Percentiles rank a stretch among this genome's conserved stretches.
phyloP scores from a whole-genome alignment of 2,329 filamentous ascomycete species.

The Calonectria honghensis region DNA sequence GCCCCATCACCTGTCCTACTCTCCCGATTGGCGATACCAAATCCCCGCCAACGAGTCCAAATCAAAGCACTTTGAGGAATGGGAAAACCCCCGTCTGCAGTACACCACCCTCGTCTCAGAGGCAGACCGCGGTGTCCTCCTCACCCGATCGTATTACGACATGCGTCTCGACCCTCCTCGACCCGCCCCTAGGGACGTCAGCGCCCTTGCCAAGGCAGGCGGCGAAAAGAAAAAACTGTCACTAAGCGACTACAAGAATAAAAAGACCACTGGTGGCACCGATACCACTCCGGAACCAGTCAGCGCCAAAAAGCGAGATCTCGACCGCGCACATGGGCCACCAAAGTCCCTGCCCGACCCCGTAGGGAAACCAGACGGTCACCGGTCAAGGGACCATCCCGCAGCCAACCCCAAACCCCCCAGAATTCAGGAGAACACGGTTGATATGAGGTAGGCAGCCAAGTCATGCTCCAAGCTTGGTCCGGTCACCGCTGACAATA shows the following conservation, averaged over 20 bases:
- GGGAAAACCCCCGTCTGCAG: constrained; percentile 70
- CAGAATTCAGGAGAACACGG: constrained; percentile 54
- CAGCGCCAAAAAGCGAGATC: constrained; percentile 58
- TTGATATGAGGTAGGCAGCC: constrained; percentile 57
- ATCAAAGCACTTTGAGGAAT: constrained; percentile 66
- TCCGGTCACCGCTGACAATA: constrained; percentile 43
- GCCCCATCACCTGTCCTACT: constrained; percentile 72
- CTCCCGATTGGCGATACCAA: constrained; percentile 68
- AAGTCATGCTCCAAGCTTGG: not conserved
- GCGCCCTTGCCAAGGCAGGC: constrained; percentile 63
- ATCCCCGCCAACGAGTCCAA: constrained; percentile 62
- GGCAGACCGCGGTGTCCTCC: constrained; percentile 74
- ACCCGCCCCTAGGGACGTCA: constrained; percentile 61
- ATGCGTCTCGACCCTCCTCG: constrained; percentile 72
- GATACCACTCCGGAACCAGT: constrained; percentile 61
- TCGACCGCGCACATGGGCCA: constrained; percentile 55
- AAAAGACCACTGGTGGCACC: constrained; percentile 64
- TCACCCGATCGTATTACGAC: constrained; percentile 75
- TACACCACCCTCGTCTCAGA: constrained; percentile 76
- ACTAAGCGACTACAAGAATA: constrained; percentile 76
- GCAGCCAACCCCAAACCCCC: constrained; percentile 56
- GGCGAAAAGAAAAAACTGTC: constrained; percentile 74
- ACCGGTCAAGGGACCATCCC: constrained; percentile 51
- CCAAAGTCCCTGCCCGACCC: constrained; percentile 47
- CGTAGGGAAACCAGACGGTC: constrained; percentile 51